phyloP scores from a whole-genome alignment of 2,329 filamentous ascomycete species.

The Aspergillus ibericus region DNA sequence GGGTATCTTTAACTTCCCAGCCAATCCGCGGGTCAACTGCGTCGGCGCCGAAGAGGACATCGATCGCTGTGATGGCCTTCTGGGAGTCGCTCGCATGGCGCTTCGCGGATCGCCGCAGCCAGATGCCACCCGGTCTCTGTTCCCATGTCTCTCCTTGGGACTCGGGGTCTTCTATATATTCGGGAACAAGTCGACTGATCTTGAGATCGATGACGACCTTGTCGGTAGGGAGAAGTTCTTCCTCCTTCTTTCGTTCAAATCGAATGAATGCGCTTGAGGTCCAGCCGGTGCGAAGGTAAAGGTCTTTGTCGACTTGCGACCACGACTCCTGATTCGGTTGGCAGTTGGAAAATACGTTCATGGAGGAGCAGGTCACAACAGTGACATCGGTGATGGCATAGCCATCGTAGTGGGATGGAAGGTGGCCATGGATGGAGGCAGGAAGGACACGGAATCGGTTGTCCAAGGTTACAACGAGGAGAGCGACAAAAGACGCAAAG shows the following conservation, averaged over 20 bases:
- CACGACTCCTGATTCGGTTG: conserved; percentile 65
- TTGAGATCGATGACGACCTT: conserved; percentile 77
- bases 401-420: conserved; percentile 81
- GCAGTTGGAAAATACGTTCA: conserved; percentile 75
- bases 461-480: conserved; percentile 80
- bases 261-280: conserved; percentile 76
- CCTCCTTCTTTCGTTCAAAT: conserved; percentile 80
- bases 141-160: conserved; percentile 72
- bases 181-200: conserved; percentile 71
- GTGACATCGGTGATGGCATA: conserved; percentile 83
- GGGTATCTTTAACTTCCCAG: conserved; percentile 76
- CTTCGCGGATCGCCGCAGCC: conserved; percentile 74
- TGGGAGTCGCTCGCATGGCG: conserved; percentile 73
- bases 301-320: conserved; percentile 85
- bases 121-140: conserved; percentile 71
- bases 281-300: conserved; percentile 75
- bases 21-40: conserved; percentile 84
- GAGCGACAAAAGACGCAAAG: conserved; percentile 64
- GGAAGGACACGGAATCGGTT: conserved; percentile 85
- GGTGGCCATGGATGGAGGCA: conserved; percentile 78
- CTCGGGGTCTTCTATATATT: conserved; percentile 53
- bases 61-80: conserved; percentile 73
- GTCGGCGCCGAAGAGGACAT: conserved; percentile 86
- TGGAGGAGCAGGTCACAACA: conserved; percentile 69
- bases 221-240: conserved; percentile 72